Base-by-base conservation (phyloP, 1,284 basidiomycete genomes). In the Veloporphyrellus conicus region DNA sequence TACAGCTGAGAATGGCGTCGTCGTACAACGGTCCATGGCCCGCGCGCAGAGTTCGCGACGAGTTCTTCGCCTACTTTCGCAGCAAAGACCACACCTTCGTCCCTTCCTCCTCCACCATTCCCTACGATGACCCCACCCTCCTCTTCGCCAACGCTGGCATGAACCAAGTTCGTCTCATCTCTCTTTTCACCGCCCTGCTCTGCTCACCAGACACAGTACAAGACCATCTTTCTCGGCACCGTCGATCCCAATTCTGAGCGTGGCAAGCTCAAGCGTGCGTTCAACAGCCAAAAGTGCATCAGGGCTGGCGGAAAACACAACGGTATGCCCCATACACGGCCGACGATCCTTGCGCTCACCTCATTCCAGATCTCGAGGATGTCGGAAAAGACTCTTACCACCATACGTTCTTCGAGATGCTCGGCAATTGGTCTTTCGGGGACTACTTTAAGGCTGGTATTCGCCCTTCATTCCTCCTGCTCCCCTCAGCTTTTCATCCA, bases 351-450 rank as follows among this genome's bases (percentile, higher is more conserved):
- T 47, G 47, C 32, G 47, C 51, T 58, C 32, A 56, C 19, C 45
- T 27, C 25, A 39, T 19, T 11, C 33, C 54, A 94, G 92, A 99
- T 71, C 77, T 99, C 46, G 96, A 99, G 67, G 95, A 99, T 68
- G 95, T 99, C 48, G 95, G 95, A 41, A 96, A 95, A 71, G 95
- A 99, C 67, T 91, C 90, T 2, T 93, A 93, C 66, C 92, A 91
- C 60, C 88, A 97, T 69, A 99, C 96, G 3, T 99, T 99, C 74
- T 99, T 99, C 65, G 95, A 99, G 72, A 99, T 99, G 95, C 73
- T 99, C 54, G 95, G 95, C 37, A 99, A 99, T 71, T 99, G 95
- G 95, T 97, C 93, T 10, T 99, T 99, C 60, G 95, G 95, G 6
- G 92, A 99, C 70, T 99, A 99, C 73, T 99, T 99, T 82, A 99